These are phyloP conservation scores for Leptodermis oblonga DNA, from an alignment of 257 asterid genomes.

Conservation along the genomic window DNA sequence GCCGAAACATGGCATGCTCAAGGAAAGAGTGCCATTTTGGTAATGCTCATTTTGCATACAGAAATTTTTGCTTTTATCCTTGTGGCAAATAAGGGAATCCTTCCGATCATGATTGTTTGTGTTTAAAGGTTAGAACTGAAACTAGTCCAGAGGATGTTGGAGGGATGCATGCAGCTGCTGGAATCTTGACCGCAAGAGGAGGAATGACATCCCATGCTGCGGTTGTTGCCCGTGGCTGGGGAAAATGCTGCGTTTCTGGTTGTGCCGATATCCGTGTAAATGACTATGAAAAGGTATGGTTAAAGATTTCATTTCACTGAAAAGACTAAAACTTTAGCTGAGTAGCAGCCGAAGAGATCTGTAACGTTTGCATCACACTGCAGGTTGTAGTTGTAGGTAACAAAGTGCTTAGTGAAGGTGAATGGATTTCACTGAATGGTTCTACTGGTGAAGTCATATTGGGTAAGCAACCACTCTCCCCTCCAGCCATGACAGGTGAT, in stretches of 20 bases:
- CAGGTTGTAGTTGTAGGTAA: slow-evolving; percentile 57
- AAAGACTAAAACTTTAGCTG: neutral
- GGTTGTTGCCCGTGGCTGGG: slow-evolving; percentile 99
- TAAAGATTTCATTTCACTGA: neutral
- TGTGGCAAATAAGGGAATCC: too few species aligned
- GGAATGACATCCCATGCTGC: slow-evolving; percentile 99
- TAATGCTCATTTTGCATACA: slow-evolving; percentile 17
- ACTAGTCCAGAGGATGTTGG: slow-evolving; percentile 98
- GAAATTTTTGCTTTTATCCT: neutral
- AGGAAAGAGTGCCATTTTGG: slow-evolving; percentile 82
- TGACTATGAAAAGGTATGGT: slow-evolving; percentile 63
- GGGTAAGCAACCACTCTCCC: slow-evolving; percentile 79
- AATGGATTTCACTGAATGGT: slow-evolving; percentile 87
- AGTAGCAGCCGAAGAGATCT: neutral
- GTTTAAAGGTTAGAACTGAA: slow-evolving; percentile 73
- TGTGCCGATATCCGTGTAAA: slow-evolving; percentile 85
- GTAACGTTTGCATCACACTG: slow-evolving; percentile 14
- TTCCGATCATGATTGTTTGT: neutral
- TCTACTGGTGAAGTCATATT: slow-evolving; percentile 88
- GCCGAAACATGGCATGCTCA: slow-evolving; percentile 94
- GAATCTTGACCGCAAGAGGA: slow-evolving; percentile 92
- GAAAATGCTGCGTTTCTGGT: slow-evolving; percentile 93
- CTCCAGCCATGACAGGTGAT: slow-evolving; percentile 74
- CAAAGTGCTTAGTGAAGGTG: slow-evolving; percentile 62
- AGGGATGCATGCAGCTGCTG: slow-evolving; percentile 97